phyloP scores from a whole-genome alignment of 1,284 basidiomycete genomes.

The Leccinum subrobustum region DNA sequence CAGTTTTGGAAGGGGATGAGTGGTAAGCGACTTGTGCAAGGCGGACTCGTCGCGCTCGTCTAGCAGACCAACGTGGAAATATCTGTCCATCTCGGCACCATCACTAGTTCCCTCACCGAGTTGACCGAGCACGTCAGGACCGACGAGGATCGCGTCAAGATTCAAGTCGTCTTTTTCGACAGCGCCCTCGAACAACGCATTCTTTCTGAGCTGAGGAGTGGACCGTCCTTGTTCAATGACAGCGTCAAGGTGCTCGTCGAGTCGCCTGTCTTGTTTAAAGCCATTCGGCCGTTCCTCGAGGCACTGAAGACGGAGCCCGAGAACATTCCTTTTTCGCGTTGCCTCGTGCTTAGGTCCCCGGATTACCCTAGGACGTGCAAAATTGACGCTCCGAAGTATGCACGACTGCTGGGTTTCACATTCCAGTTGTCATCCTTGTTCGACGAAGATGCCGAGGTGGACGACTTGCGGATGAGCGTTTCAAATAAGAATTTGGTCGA shows the following conservation, averaged over 20 bases:
- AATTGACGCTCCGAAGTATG: constrained; percentile 50
- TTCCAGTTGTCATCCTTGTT: constrained; percentile 50
- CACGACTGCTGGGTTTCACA: constrained; percentile 45
- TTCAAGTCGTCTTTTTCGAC: constrained; percentile 56
- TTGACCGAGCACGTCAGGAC: too few relatives aligned
- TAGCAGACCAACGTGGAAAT: constrained; percentile 35
- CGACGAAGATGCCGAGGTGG: constrained; percentile 15
- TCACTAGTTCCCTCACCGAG: constrained; percentile 36
- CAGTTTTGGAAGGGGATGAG: too few relatives aligned
- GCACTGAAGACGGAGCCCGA: constrained; percentile 51
- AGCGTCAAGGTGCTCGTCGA: constrained; percentile 48
- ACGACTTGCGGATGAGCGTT: constrained; percentile 21
- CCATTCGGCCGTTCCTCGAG: constrained; percentile 61
- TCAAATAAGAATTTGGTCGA: constrained; percentile 26
- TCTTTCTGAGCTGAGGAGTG: constrained; percentile 36
- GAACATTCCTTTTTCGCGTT: constrained; percentile 50
- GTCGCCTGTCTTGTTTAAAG: constrained; percentile 57
- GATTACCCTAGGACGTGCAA: constrained; percentile 31
- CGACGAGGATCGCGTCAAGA: background rate
- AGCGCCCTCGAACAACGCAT: constrained; percentile 44
- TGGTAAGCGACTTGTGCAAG: too few relatives aligned
- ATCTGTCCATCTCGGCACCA: constrained; percentile 47
- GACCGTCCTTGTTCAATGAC: constrained; percentile 2
- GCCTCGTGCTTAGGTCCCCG: constrained; percentile 44
- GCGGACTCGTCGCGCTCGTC: constrained; percentile 20